Base-by-base conservation (phyloP, 805 yeast genomes). In the Wickerhamomyces alni region DNA sequence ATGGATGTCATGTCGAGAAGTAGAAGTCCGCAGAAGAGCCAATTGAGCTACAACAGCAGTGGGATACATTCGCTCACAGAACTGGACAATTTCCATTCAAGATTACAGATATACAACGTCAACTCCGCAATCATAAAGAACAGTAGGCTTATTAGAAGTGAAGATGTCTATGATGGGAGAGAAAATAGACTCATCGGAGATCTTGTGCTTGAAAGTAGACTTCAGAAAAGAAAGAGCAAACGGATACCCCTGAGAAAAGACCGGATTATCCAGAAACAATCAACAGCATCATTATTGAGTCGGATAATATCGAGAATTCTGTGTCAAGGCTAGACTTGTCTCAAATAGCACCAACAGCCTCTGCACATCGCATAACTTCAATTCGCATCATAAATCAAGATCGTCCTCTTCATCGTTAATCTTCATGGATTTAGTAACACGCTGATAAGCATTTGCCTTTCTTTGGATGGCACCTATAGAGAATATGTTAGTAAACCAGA, bases 401-500 rank as follows among this genome's bases (percentile, higher is more conserved):
- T 68, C 62, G 18, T 53, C 59, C n/a, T 52, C 52, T 15, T 50
- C 51, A 7, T 35, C 28, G 4, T 39, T 38, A 18, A 33, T 17
- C 17, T 40, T 33, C 9, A 17, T 15, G 15, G 37, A 34, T 38
- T 51, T 34, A 35, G 40, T 35, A 42, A 49, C 12, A 46, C 52
- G 26, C 47, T 50, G 30, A 17, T 57, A 57, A 31, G 59, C 59
- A 35, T 55, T 54, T 6, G 72, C 65, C 32, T 53, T 61, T 31
- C 65, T 54, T 22, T 53, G 51, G 15, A 71, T 47, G 9, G 65
- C 60, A 0, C 65, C 55, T 36, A 8, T 36, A 17, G 5, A 11
- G 10, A 22, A 15, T 11, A 35, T 13, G 39, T 38, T 37, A 44
- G 41, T 37, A 6, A 26, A 26, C 12, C 28, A 9, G 5, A 9